phyloP scores from a whole-genome alignment of 495 filamentous ascomycete genomes.

The Choiromyces venosus region DNA sequence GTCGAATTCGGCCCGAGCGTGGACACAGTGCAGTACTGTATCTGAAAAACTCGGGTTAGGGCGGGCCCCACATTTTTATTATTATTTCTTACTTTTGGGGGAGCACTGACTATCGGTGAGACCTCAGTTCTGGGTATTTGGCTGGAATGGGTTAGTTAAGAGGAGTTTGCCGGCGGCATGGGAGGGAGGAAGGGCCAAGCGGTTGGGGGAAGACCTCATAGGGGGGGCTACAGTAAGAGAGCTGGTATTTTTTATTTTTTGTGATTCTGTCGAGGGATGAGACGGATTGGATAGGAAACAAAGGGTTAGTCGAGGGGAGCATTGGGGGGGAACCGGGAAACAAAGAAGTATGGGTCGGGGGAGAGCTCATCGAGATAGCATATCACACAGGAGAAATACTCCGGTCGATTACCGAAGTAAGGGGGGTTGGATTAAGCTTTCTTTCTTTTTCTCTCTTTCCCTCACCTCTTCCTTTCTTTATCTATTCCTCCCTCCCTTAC shows the following conservation, averaged over 20 bases:
- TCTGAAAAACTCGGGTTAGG: background rate
- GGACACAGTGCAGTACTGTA: background rate
- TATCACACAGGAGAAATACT: background rate
- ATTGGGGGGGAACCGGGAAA: too few relatives aligned
- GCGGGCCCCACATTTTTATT: background rate
- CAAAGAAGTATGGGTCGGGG: background rate
- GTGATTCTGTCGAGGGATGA: background rate
- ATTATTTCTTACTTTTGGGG: background rate
- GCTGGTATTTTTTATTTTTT: background rate
- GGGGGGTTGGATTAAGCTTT: background rate
- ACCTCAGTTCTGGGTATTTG: background rate
- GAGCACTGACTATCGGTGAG: background rate
- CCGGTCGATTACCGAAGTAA: background rate
- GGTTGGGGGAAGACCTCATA: background rate
- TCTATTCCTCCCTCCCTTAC: background rate
- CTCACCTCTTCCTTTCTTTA: background rate
- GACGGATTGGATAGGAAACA: background rate
- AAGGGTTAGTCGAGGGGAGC: background rate
- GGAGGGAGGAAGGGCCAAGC: background rate
- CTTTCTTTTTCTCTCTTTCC: background rate
- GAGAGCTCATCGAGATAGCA: background rate
- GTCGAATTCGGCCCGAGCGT: background rate
- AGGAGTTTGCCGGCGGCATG: background rate
- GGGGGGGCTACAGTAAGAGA: background rate
- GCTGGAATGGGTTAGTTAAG: background rate